These are phyloP conservation scores for Streptanthus diversifolius DNA, from an alignment of 345 rosid genomes.

Conservation along the genomic window DNA sequence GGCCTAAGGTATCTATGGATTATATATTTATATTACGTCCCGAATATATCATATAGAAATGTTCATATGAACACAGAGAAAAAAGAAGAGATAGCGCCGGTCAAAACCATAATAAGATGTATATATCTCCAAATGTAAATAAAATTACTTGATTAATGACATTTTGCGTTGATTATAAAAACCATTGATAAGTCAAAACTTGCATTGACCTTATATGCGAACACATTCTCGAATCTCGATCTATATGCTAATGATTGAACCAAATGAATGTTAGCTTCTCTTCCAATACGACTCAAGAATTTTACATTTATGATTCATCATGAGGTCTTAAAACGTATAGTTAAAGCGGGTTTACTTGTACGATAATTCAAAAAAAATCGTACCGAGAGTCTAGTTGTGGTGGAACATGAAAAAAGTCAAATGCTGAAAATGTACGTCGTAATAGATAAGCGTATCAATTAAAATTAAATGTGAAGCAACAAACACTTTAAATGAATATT, in stretches of 20 bases:
- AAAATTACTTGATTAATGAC: neutral
- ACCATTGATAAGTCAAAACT: neutral
- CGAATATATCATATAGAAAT: neutral
- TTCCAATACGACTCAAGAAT: neutral
- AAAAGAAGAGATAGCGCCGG: neutral
- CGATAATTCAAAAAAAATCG: neutral
- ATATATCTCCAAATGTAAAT: neutral
- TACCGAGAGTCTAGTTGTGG: conserved; percentile 10
- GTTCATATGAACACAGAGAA: neutral
- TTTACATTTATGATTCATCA: neutral
- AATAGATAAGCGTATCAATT: neutral
- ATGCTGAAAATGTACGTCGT: conserved; percentile 20
- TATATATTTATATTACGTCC: neutral
- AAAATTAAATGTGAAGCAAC: conserved; percentile 20
- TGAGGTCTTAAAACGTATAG: neutral
- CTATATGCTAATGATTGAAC: conserved; percentile 4
- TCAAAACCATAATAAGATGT: too few species aligned
- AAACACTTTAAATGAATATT: neutral
- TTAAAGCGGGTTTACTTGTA: neutral
- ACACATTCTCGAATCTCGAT: neutral
- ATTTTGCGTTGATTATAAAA: neutral
- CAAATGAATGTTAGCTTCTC: neutral
- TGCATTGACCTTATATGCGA: neutral
- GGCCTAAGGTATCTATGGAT: neutral
- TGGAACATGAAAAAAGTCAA: conserved; percentile 10